Evolutionary conservation across 495 filamentous ascomycete genomes (phyloP).

Genomic region (Pyrenopolyporus hunteri): DNA sequence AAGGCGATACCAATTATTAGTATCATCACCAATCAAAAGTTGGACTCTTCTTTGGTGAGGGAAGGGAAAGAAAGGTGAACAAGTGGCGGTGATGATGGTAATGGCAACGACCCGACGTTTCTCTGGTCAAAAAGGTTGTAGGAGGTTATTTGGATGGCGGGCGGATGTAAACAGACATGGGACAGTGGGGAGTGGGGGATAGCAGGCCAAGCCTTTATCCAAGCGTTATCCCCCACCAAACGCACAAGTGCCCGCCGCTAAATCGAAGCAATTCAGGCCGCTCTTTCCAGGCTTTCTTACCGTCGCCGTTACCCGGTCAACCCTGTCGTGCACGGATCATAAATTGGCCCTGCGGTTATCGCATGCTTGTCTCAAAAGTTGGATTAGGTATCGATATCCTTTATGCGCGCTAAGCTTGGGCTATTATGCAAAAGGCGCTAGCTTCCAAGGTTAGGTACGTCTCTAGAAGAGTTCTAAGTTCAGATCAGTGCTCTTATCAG

Average conservation of each 20-base stretch:
- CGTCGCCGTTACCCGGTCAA: slow-evolving; percentile 26
- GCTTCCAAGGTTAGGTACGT: too few relatives aligned
- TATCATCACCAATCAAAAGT: slow-evolving; percentile 5
- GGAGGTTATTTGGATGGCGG: slow-evolving; percentile 33
- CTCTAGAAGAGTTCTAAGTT: too few relatives aligned
- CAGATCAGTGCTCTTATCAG: too few relatives aligned
- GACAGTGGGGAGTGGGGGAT: slow-evolving; percentile 21
- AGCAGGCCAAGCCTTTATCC: neutral
- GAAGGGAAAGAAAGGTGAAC: slow-evolving; percentile 3
- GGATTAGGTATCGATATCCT: neutral
- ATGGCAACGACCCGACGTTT: neutral
- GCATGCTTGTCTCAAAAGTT: slow-evolving; percentile 18
- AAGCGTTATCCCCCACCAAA: slow-evolving; percentile 2
- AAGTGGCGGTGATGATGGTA: slow-evolving; percentile 9
- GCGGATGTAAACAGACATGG: slow-evolving; percentile 37
- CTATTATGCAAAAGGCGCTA: slow-evolving; percentile 14
- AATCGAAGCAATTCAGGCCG: slow-evolving; percentile 4
- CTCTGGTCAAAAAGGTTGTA: slow-evolving; percentile 16
- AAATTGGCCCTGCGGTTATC: slow-evolving; percentile 1
- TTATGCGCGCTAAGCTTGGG: too few relatives aligned
- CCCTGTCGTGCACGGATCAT: slow-evolving; percentile 9
- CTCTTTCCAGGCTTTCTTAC: slow-evolving; percentile 13
- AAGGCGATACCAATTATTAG: neutral
- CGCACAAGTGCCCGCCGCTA: slow-evolving; percentile 26
- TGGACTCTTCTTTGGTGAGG: slow-evolving; percentile 4